These are phyloP conservation scores for Aspergillus arachidicola DNA, from an alignment of 2,329 filamentous ascomycete species.

Conservation along the genomic window DNA sequence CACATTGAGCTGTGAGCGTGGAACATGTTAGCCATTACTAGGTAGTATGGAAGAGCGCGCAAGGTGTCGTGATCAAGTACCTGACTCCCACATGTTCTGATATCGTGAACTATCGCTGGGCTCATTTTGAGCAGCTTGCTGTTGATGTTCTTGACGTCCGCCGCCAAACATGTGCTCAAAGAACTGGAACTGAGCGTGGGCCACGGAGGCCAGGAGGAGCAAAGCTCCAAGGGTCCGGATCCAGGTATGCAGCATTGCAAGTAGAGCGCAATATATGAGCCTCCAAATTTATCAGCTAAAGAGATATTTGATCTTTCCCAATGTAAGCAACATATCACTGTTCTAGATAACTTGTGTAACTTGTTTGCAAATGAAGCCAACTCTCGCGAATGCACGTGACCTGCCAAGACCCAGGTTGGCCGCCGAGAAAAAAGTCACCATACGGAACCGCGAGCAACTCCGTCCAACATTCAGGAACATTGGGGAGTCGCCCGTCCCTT, in stretches of 20 bases:
- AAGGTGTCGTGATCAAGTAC: constrained; percentile 45
- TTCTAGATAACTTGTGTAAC: background rate
- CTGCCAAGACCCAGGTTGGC: constrained; percentile 14
- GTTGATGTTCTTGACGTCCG: constrained; percentile 55
- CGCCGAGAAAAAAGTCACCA: constrained; percentile 22
- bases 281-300: background rate
- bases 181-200: constrained; percentile 86
- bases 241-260: constrained; percentile 30
- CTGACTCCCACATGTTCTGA: constrained; percentile 67
- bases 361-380: constrained; percentile 31
- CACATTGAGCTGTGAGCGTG: constrained; percentile 68
- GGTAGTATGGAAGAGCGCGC: background rate
- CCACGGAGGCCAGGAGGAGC: constrained; percentile 61
- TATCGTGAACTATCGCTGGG: constrained; percentile 84
- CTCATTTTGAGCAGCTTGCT: constrained; percentile 70
- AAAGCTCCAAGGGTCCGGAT: constrained; percentile 46
- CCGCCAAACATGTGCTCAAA: constrained; percentile 96
- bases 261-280: background rate
- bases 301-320: background rate
- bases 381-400: constrained; percentile 32
- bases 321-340: background rate
- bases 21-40: constrained; percentile 6
- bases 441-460: background rate
- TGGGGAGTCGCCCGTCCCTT: constrained; percentile 30
- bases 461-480: background rate